phyloP scores from a whole-genome alignment of 2,329 filamentous ascomycete genomes.

The Epichloe sylvatica region DNA sequence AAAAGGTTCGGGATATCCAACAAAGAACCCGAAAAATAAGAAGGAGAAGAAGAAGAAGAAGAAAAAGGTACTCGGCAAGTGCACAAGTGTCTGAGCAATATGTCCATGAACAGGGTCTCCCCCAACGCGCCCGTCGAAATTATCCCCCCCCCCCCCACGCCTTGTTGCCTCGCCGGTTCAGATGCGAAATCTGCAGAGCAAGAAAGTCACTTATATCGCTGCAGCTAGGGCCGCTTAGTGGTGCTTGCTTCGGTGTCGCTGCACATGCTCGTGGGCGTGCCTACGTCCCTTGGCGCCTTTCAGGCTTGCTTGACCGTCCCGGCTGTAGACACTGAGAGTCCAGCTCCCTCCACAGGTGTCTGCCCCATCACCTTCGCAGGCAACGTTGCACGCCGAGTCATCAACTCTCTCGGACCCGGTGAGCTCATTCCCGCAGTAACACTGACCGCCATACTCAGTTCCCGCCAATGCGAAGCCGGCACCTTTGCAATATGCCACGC shows the following conservation, averaged over 20 bases:
- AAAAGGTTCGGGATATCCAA: neutral
- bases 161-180: neutral
- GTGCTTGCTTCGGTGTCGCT: conserved; percentile 19
- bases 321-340: conserved; percentile 31
- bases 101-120: neutral
- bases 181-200: neutral
- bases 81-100: neutral
- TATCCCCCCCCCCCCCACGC: no score
- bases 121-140: neutral
- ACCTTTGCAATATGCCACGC: conserved; percentile 33
- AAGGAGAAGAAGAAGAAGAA: neutral
- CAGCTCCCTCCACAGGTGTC: conserved; percentile 37
- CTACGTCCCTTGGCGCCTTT: conserved; percentile 19
- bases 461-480: conserved; percentile 32
- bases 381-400: conserved; percentile 26
- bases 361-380: conserved; percentile 33
- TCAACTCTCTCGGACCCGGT: conserved; percentile 26
- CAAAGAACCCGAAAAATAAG: neutral
- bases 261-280: conserved; percentile 24
- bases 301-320: conserved; percentile 18
- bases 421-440: conserved; percentile 33
- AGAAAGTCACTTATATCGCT: neutral
- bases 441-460: conserved; percentile 37
- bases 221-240: conserved; percentile 8
- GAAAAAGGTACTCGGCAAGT: neutral